Percentiles rank a stretch among this genome's conserved stretches.
Conservation (phyloP, 2,329 filamentous ascomycete species). For the Aspergillus fumigatus region DNA sequence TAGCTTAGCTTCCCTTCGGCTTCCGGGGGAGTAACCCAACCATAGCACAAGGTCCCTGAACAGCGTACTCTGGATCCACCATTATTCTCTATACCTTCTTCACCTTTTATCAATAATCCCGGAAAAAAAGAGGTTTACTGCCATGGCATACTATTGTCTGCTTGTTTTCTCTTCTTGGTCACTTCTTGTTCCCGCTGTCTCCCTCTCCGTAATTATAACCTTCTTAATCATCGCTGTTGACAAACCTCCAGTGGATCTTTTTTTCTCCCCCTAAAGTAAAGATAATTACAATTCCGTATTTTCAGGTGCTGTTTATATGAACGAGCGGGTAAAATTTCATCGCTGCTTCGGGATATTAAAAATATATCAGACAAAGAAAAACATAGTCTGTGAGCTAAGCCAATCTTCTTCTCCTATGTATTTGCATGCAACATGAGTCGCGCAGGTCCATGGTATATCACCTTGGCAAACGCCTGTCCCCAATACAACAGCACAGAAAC, state of each 20-base stretch:
- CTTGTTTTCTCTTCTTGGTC: background rate
- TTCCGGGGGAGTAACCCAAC: background rate
- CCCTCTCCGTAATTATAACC: background rate
- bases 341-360: slow-evolving; percentile 39
- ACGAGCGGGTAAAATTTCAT: slow-evolving; percentile 33
- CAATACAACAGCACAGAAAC: slow-evolving; percentile 19
- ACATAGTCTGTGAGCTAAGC: slow-evolving; percentile 32
- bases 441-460: slow-evolving; percentile 19
- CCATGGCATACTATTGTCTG: background rate
- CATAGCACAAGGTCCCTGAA: background rate
- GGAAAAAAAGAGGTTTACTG: too few relatives aligned
- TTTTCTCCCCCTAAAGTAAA: background rate
- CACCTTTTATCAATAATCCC: too few relatives aligned
- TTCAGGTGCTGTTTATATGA: slow-evolving; percentile 16
- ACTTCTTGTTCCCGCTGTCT: background rate
- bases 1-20: background rate
- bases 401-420: slow-evolving; percentile 31
- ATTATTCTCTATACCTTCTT: background rate
- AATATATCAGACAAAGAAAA: slow-evolving; percentile 37
- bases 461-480: slow-evolving; percentile 19
- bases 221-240: background rate
- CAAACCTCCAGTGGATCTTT: background rate
- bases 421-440: slow-evolving; percentile 30
- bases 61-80: background rate
- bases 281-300: slow-evolving; percentile 19